Conservation (phyloP, 148 eudicot species). For the Gaultheria prostrata region DNA sequence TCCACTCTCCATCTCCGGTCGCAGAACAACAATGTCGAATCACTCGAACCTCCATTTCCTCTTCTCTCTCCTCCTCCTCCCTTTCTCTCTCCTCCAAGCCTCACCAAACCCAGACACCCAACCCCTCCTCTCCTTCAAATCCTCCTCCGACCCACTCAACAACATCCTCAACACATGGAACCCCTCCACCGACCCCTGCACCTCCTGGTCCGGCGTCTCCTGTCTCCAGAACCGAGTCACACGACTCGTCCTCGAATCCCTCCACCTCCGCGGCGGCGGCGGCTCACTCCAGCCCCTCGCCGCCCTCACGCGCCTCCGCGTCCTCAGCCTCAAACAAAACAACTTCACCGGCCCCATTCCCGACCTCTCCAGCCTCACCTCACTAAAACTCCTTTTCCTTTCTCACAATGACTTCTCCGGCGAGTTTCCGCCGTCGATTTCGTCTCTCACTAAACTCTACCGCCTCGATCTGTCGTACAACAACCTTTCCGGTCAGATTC, state of each 20-base stretch:
- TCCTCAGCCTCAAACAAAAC: slow-evolving; percentile 61
- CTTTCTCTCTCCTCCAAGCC: slow-evolving; percentile 24
- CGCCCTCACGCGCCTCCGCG: slow-evolving; percentile 53
- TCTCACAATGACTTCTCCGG: slow-evolving; percentile 60
- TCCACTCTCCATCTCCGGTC: not conserved
- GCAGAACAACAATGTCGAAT: slow-evolving; percentile 15
- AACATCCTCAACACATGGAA: slow-evolving; percentile 51
- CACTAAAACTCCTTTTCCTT: slow-evolving; percentile 54
- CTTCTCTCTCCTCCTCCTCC: slow-evolving; percentile 14
- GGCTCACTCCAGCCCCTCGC: slow-evolving; percentile 33
- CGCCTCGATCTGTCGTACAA: slow-evolving; percentile 76
- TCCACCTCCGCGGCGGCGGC: slow-evolving; percentile 43
- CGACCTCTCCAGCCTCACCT: slow-evolving; percentile 45
- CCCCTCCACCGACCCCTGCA: slow-evolving; percentile 33
- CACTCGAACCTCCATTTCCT: not conserved
- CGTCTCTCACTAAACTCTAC: slow-evolving; percentile 41
- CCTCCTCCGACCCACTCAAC: slow-evolving; percentile 36
- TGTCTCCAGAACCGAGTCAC: slow-evolving; percentile 55
- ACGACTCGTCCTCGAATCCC: slow-evolving; percentile 63
- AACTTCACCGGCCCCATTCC: slow-evolving; percentile 53
- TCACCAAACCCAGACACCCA: slow-evolving; percentile 39
- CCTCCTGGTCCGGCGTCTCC: slow-evolving; percentile 53
- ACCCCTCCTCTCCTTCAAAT: slow-evolving; percentile 51
- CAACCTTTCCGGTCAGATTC: slow-evolving; percentile 46
- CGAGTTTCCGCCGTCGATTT: slow-evolving; percentile 32